Evolutionary conservation across 768 basidiomycete genomes (phyloP).

Genomic region (Termitomyces eurrhizus): DNA sequence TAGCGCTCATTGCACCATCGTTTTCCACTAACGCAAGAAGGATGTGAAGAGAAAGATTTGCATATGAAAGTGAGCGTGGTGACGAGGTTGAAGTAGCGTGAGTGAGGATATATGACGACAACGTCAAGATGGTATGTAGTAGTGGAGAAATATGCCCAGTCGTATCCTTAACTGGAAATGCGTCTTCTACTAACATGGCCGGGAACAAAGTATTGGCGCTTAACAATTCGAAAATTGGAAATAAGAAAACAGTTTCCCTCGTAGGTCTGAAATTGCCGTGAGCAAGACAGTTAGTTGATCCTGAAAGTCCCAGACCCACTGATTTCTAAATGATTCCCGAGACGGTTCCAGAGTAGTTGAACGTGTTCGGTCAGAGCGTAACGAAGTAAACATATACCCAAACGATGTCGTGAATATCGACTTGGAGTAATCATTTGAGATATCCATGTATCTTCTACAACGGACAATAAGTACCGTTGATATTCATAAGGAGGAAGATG

Average conservation of each 20-base stretch:
- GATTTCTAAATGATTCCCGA: constrained; percentile 52
- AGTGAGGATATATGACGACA: constrained; percentile 63
- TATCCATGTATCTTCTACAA: constrained; percentile 51
- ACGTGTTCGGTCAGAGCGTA: constrained; percentile 54
- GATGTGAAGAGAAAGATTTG: constrained; percentile 51
- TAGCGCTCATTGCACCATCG: constrained; percentile 38
- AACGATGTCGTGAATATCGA: constrained; percentile 48
- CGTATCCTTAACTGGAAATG: constrained; percentile 22
- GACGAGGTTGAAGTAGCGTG: constrained; percentile 63
- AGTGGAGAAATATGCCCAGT: constrained; percentile 26
- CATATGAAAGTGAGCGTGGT: constrained; percentile 58
- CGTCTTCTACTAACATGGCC: constrained; percentile 38
- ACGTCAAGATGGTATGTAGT: constrained; percentile 45
- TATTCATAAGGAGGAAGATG: neutral
- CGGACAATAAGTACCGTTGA: neutral
- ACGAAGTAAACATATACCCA: constrained; percentile 46
- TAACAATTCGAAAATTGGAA: constrained; percentile 61
- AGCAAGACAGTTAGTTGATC: neutral
- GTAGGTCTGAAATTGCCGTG: constrained; percentile 45
- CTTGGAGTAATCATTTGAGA: constrained; percentile 46
- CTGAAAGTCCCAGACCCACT: constrained; percentile 31
- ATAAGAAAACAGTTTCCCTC: constrained; percentile 52
- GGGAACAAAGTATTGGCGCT: constrained; percentile 47
- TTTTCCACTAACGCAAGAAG: constrained; percentile 51
- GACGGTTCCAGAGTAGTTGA: constrained; percentile 43